These are phyloP conservation scores for Grifola frondosa DNA, from an alignment of 1,284 basidiomycete species.

Conservation along the genomic window DNA sequence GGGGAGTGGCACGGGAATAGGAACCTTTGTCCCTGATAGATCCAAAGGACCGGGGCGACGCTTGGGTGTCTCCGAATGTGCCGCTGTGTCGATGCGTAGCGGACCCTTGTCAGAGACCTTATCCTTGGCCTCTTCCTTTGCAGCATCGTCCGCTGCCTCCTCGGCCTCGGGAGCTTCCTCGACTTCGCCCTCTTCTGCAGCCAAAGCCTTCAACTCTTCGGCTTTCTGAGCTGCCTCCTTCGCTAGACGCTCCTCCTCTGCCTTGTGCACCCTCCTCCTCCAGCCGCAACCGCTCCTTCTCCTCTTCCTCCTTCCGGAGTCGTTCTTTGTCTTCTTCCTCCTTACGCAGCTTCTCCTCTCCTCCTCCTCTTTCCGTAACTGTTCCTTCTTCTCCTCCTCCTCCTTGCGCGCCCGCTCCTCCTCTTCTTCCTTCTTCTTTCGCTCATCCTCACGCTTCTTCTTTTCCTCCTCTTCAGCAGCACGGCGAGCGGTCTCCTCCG, in stretches of 20 bases:
- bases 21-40: conserved; percentile 49
- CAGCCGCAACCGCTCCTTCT: no score
- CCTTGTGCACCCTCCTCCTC: no score
- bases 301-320: no score
- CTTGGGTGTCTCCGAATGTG: conserved; percentile 37
- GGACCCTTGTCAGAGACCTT: conserved; percentile 43
- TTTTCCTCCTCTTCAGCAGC: conserved; percentile 36
- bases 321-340: no score
- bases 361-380: no score
- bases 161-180: conserved; percentile 39
- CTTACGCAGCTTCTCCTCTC: no score
- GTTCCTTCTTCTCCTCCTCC: conserved; percentile 33
- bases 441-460: conserved; percentile 28
- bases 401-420: conserved; percentile 29
- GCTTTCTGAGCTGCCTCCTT: conserved; percentile 31
- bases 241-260: conserved; percentile 27
- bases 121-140: conserved; percentile 37
- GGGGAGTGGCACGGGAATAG: conserved; percentile 48
- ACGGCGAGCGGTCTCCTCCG: conserved; percentile 40
- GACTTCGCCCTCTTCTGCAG: conserved; percentile 37
- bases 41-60: conserved; percentile 76
- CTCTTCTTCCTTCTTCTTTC: conserved; percentile 23
- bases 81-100: conserved; percentile 61
- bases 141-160: conserved; percentile 26
- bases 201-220: conserved; percentile 32